phyloP scores from a whole-genome alignment of 768 basidiomycete genomes.

The Kwoniella mangroviensis region DNA sequence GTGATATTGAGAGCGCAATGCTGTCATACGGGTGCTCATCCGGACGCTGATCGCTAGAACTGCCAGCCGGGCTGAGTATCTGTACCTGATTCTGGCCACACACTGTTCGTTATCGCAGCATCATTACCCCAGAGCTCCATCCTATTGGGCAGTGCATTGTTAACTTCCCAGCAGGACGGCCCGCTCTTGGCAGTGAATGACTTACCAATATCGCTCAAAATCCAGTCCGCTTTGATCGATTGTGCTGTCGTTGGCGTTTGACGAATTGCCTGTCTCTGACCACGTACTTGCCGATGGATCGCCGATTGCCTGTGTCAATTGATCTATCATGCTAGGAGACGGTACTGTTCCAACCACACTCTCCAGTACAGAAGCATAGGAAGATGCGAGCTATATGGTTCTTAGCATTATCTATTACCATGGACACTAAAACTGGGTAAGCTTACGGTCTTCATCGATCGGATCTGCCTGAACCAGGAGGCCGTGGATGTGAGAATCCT shows the following conservation, averaged over 20 bases:
- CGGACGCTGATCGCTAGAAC: no score
- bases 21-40: no score
- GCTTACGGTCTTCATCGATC: conserved; percentile 24
- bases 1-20: no score
- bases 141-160: background rate
- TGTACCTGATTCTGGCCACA: no score
- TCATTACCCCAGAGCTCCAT: conserved; percentile 6
- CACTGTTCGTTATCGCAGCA: background rate
- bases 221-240: background rate
- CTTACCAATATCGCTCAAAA: conserved; percentile 6
- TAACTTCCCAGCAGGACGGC: background rate
- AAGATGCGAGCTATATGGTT: conserved; percentile 13
- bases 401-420: background rate
- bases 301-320: background rate
- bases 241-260: background rate
- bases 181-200: background rate
- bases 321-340: conserved; percentile 6
- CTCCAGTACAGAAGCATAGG: conserved; percentile 22
- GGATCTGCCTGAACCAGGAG: conserved; percentile 27
- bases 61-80: no score
- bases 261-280: conserved; percentile 1
- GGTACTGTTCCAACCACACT: conserved; percentile 14
- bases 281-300: conserved; percentile 1
- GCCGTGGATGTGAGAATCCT: conserved; percentile 11
- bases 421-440: background rate